Evolutionary conservation across 495 filamentous ascomycete species (phyloP).

Genomic region (Neurospora sp.): DNA sequence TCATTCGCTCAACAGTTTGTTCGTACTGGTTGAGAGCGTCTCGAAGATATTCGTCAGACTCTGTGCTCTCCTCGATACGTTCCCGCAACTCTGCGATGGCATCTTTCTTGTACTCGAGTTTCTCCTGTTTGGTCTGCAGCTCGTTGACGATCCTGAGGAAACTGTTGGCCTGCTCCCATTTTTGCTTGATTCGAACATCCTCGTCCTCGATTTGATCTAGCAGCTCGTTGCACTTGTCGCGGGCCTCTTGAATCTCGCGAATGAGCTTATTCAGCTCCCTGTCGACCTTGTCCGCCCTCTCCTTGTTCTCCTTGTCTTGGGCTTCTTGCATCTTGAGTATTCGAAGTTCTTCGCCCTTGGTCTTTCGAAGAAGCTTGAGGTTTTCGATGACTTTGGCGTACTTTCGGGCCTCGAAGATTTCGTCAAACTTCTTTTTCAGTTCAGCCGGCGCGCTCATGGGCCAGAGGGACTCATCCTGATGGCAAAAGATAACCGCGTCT

Average conservation of each 20-base stretch:
- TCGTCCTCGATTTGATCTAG: constrained; percentile 36
- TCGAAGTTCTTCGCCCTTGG: constrained; percentile 62
- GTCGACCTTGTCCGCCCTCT: constrained; percentile 64
- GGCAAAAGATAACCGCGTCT: constrained; percentile 94
- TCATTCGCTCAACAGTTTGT: constrained; percentile 53
- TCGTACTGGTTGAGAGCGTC: constrained; percentile 74
- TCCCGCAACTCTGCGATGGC: constrained; percentile 58
- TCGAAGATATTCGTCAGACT: constrained; percentile 70
- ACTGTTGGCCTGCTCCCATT: constrained; percentile 33
- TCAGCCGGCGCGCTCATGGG: constrained; percentile 82
- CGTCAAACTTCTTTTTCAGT: constrained; percentile 89
- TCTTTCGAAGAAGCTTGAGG: constrained; percentile 76
- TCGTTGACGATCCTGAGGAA: constrained; percentile 49
- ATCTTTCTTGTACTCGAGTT: constrained; percentile 44
- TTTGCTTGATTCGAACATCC: constrained; percentile 30
- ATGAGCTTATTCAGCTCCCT: constrained; percentile 53
- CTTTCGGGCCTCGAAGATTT: constrained; percentile 93
- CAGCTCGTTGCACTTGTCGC: constrained; percentile 47
- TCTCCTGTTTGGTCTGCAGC: constrained; percentile 48
- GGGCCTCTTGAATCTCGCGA: constrained; percentile 62
- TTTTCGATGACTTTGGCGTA: constrained; percentile 97
- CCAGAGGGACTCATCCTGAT: constrained; percentile 97
- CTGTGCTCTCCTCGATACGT: constrained; percentile 62
- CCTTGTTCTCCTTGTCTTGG: constrained; percentile 75
- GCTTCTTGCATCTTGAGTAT: constrained; percentile 62